Base-by-base conservation (phyloP, 2,329 filamentous ascomycete species). In the Diplodia intermedia region DNA sequence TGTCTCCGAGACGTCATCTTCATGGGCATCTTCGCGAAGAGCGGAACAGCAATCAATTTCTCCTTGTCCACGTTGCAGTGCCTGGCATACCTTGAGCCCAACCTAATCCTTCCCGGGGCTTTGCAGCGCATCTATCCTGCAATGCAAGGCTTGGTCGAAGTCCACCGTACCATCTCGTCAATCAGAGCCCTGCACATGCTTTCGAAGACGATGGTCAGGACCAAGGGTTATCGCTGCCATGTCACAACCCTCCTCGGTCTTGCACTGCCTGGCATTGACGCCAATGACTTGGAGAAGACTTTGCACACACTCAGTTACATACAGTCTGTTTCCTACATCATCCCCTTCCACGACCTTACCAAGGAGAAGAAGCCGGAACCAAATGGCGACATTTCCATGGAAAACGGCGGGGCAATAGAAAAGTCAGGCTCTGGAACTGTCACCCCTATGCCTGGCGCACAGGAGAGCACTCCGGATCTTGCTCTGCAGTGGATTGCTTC, bases 1-100 rank as follows among this genome's bases (percentile, higher is more conserved):
- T 92, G 93, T 70, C 82, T 99, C 71, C 90, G 90, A 71, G 95
- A 99, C 72, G 94, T 97, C 57, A 93, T 93, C 4, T 99, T 97
- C 79, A 97, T 99, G 94, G 95, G 95, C 33, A 90, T 99, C 61
- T 99, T 97, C 78, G 92, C 94, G 66, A 99, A 99, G 85, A 97
- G 94, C 78, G 90, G 89, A 68, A 94, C 93, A 61, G 90, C 95
- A 3, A 93, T 97, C 76, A 94, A 91, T 78, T 97, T 94, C 82
- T 97, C 94, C 71, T 88, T 97, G 71, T 93, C 91, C 61, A 92
- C 94, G 1, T 84, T 99, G 61, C 94, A 98, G 78, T 91, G 92
- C 66, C 82, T 99, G 66, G 91, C 95, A 2, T 97, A 91, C 74
- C 84, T 99, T 55, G 94, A 99, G 77, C 96, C 95, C 0, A 90